Evolutionary conservation across 495 filamentous ascomycete genomes (phyloP).

Genomic region (Penicillium maclennaniae): DNA sequence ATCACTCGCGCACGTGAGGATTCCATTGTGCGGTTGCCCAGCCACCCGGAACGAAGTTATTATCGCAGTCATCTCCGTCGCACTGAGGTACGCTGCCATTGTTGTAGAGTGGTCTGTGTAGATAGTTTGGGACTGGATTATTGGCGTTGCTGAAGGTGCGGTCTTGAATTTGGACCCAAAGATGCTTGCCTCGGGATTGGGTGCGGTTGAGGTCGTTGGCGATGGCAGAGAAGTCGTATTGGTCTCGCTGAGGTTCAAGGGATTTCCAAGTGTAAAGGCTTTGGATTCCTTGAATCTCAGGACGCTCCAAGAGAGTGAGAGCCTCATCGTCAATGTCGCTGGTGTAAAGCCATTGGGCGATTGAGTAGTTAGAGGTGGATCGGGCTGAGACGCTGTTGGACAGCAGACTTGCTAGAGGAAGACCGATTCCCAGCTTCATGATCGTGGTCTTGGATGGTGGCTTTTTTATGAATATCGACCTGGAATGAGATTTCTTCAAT

Average conservation of each 20-base stretch:
- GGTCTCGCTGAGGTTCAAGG: neutral
- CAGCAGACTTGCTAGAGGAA: too few species aligned
- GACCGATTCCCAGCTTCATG: too few species aligned
- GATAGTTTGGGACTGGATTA: conserved; percentile 1
- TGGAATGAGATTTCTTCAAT: too few species aligned
- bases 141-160: neutral
- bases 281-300: conserved; percentile 3
- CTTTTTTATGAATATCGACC: too few species aligned
- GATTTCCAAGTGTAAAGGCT: conserved; percentile 5
- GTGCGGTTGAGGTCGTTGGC: neutral
- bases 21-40: conserved; percentile 4
- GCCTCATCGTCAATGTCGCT: conserved; percentile 2
- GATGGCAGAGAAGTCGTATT: conserved; percentile 5
- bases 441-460: too few species aligned
- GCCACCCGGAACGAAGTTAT: conserved; percentile 1
- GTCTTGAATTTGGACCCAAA: conserved; percentile 3
- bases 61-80: conserved; percentile 3
- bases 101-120: conserved; percentile 1
- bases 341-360: conserved; percentile 3
- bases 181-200: conserved; percentile 1
- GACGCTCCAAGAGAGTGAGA: neutral
- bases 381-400: too few species aligned
- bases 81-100: conserved; percentile 4
- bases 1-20: neutral
- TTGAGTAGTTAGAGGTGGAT: neutral